A percentile compares a stretch with the other conserved stretches of the same genome.
phyloP scores from a whole-genome alignment of 257 asterid species.

The Perilla frutescens region DNA sequence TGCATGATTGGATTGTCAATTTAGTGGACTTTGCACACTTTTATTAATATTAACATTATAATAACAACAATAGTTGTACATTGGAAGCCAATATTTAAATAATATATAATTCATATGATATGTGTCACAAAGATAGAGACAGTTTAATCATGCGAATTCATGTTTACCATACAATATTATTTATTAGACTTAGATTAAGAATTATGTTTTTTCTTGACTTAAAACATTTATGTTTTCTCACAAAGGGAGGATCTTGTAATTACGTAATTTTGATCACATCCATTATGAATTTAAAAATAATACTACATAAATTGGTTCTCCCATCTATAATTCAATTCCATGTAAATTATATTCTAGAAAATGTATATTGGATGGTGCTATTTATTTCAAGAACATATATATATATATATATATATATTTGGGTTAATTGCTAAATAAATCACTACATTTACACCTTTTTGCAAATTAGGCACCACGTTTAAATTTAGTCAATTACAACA shows the following conservation, averaged over 20 bases:
- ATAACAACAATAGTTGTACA: background rate
- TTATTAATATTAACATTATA: slow-evolving; percentile 12
- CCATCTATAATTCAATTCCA: too few relatives aligned
- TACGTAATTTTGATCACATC: too few relatives aligned
- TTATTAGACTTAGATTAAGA: background rate
- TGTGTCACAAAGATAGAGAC: slow-evolving; percentile 30
- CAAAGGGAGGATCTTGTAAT: background rate
- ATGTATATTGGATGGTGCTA: too few relatives aligned
- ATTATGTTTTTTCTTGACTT: background rate
- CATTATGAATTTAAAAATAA: too few relatives aligned
- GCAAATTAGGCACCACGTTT: too few relatives aligned
- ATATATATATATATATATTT: too few relatives aligned
- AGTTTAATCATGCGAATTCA: slow-evolving; percentile 19
- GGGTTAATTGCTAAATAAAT: too few relatives aligned
- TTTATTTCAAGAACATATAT: too few relatives aligned
- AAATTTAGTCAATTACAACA: too few relatives aligned
- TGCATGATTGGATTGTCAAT: slow-evolving; percentile 22
- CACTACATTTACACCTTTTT: too few relatives aligned
- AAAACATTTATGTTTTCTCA: background rate
- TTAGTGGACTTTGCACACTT: slow-evolving; percentile 21
- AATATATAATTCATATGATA: background rate
- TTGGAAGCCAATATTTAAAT: background rate
- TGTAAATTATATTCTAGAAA: too few relatives aligned
- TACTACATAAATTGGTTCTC: too few relatives aligned
- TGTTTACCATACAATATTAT: background rate